Evolutionary conservation across 345 rosid genomes (phyloP).

Genomic region (Citrus inodora): DNA sequence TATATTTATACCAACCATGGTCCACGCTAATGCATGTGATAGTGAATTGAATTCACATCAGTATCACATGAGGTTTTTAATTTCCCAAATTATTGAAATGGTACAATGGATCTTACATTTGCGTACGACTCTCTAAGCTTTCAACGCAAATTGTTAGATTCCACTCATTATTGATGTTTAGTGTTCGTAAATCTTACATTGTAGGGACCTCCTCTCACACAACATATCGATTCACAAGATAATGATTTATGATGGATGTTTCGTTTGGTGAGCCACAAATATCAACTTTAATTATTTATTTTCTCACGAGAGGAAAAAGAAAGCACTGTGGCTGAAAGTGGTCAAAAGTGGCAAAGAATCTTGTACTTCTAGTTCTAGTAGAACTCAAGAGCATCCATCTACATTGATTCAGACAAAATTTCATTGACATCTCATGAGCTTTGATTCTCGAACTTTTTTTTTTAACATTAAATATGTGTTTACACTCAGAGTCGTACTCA

Average conservation of each 20-base stretch:
- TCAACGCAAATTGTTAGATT: not conserved
- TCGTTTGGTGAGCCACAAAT: no score
- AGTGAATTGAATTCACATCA: no score
- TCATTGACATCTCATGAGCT: no score
- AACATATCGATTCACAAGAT: not conserved
- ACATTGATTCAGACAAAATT: no score
- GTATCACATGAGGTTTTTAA: not conserved
- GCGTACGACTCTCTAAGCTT: no score
- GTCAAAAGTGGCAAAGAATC: not conserved
- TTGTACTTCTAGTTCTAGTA: not conserved
- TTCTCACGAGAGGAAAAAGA: not conserved
- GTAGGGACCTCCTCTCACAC: not conserved
- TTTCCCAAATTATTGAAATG: not conserved
- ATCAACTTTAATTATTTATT: no score
- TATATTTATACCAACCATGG: not conserved
- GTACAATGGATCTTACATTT: not conserved
- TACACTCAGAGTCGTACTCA: no score
- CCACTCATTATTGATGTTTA: not conserved
- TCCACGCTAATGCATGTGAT: not conserved
- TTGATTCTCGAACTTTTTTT: no score
- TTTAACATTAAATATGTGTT: no score
- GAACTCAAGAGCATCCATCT: not conserved
- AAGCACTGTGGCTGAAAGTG: not conserved
- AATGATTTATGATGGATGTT: not conserved
- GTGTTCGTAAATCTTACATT: not conserved